A percentile compares a stretch with the other conserved stretches of the same genome.
Conservation (phyloP, 2,329 filamentous ascomycete species). For the Pyrenophora teres region DNA sequence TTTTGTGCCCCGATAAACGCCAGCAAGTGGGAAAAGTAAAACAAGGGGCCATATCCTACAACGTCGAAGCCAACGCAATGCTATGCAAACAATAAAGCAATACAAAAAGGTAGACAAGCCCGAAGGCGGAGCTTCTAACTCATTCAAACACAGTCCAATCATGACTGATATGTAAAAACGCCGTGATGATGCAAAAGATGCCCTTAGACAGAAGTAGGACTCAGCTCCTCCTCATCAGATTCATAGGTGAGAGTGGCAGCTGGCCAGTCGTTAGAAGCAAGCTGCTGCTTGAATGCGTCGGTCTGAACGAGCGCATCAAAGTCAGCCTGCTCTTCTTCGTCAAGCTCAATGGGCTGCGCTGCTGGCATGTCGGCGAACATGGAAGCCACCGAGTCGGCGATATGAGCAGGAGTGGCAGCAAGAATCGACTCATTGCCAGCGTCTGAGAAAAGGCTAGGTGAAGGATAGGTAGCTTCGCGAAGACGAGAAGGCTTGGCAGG, state of each 20-base stretch:
- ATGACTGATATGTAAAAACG: neutral
- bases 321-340: constrained; percentile 20
- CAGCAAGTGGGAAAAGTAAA: neutral
- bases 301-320: constrained; percentile 13
- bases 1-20: constrained; percentile 3
- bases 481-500: constrained; percentile 43
- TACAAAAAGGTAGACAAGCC: neutral
- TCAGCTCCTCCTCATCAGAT: constrained; percentile 32
- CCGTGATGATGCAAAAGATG: constrained; percentile 5
- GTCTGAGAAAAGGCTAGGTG: constrained; percentile 37
- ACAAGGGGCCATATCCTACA: neutral
- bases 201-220: constrained; percentile 11
- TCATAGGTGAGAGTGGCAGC: constrained; percentile 24
- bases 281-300: constrained; percentile 17
- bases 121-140: neutral
- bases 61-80: neutral
- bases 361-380: constrained; percentile 29
- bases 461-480: constrained; percentile 39
- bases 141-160: neutral
- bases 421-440: constrained; percentile 29
- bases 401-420: constrained; percentile 22
- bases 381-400: constrained; percentile 6
- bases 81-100: constrained; percentile 1
- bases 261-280: constrained; percentile 22
- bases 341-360: constrained; percentile 24